Evolutionary conservation across 148 eudicot genomes (phyloP).

Genomic region (Chenopodium berlandieri): DNA sequence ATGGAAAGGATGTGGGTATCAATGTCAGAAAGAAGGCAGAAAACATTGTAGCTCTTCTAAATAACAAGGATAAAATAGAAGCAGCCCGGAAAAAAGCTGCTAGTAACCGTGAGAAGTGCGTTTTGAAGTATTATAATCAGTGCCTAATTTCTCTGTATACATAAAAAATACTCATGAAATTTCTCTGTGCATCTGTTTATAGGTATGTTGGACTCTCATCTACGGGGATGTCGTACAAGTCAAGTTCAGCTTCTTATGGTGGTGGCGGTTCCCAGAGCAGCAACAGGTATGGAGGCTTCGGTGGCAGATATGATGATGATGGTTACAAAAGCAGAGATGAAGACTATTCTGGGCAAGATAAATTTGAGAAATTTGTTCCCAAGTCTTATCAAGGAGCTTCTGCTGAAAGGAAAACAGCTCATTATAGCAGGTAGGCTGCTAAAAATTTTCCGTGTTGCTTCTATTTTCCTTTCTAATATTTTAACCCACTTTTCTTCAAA

Average conservation of each 20-base stretch:
- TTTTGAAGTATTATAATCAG: conserved; percentile 15
- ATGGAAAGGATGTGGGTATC: conserved; percentile 87
- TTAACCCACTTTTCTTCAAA: background rate
- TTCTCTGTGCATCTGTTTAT: conserved; percentile 18
- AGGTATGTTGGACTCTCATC: conserved; percentile 98
- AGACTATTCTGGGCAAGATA: conserved; percentile 59
- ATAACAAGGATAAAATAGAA: conserved; percentile 86
- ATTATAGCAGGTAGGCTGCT: conserved; percentile 42
- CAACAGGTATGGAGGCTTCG: conserved; percentile 73
- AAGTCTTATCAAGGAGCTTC: conserved; percentile 48
- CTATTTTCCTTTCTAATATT: background rate
- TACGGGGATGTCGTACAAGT: conserved; percentile 71
- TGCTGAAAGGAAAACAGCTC: conserved; percentile 42
- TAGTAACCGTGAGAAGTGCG: conserved; percentile 89
- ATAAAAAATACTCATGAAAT: conserved; percentile 3
- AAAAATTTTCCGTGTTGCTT: background rate
- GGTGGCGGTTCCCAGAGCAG: conserved; percentile 53
- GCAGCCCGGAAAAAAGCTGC: conserved; percentile 92
- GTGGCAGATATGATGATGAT: conserved; percentile 56
- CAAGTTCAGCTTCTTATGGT: conserved; percentile 61
- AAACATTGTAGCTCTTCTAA: conserved; percentile 73
- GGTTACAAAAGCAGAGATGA: conserved; percentile 49
- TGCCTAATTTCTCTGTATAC: background rate
- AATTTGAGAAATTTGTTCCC: conserved; percentile 50
- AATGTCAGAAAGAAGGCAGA: conserved; percentile 98